Conservation (phyloP, 805 yeast species). For the Saccharomyces jurei region DNA sequence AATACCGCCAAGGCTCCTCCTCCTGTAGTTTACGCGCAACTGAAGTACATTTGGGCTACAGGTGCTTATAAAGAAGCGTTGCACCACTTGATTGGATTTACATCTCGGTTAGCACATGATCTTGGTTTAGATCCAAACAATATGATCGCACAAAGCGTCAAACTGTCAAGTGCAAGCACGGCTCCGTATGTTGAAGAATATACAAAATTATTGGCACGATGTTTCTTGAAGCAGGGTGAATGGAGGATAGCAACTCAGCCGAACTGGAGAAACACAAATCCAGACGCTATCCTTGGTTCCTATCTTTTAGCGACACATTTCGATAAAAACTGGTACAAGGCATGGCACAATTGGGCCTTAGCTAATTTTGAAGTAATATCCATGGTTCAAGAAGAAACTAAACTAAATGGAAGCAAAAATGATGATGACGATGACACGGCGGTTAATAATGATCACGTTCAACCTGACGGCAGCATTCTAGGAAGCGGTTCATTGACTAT, state of each 20-base stretch:
- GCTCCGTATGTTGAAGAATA: conserved; percentile 70
- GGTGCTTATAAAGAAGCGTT: conserved; percentile 82
- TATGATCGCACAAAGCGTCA: conserved; percentile 76
- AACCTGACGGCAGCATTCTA: conserved; percentile 7
- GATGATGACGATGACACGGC: neutral
- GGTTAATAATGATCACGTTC: neutral
- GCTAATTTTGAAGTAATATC: conserved; percentile 93
- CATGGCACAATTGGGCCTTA: conserved; percentile 98
- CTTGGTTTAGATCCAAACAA: conserved; percentile 79
- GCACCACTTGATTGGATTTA: conserved; percentile 75
- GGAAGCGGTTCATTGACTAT: conserved; percentile 23
- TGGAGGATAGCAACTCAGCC: conserved; percentile 81
- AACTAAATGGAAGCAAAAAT: neutral
- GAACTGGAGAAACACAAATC: conserved; percentile 71
- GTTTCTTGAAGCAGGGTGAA: conserved; percentile 93
- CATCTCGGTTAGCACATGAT: conserved; percentile 81
- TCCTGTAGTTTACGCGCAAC: conserved; percentile 89
- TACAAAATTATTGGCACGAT: conserved; percentile 78
- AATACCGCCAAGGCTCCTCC: conserved; percentile 77
- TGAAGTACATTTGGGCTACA: conserved; percentile 93
- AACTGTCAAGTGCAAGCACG: conserved; percentile 40
- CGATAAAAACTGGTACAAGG: conserved; percentile 88
- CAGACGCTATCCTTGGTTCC: conserved; percentile 84
- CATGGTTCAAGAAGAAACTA: conserved; percentile 7
- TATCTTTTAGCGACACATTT: conserved; percentile 88